A percentile compares a stretch with the other conserved stretches of the same genome.
phyloP scores from a whole-genome alignment of 2,329 filamentous ascomycete species.

The Arachnopeziza araneosa region DNA sequence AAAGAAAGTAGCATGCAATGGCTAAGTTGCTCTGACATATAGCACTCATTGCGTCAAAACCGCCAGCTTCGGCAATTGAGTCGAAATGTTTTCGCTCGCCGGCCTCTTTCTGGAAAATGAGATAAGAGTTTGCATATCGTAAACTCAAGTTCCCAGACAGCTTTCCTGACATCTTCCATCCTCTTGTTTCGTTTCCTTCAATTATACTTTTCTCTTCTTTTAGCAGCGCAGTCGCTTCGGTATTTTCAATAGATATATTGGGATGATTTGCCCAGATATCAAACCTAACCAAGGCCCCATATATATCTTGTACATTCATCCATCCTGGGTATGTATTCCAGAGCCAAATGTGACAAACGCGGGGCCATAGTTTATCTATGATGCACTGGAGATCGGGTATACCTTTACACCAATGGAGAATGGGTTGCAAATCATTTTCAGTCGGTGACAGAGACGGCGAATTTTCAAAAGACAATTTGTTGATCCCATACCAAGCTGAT shows the following conservation, averaged over 20 bases:
- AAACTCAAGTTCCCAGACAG: neutral
- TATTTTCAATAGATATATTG: neutral
- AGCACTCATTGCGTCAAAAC: neutral
- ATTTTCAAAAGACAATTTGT: neutral
- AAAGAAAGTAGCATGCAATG: neutral
- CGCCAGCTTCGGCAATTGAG: neutral
- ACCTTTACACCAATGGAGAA: neutral
- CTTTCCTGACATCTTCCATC: neutral
- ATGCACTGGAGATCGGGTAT: neutral
- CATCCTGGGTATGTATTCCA: neutral
- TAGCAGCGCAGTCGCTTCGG: neutral
- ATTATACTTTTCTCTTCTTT: neutral
- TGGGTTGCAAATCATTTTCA: neutral
- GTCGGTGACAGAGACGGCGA: neutral
- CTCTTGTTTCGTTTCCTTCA: neutral
- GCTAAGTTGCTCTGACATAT: neutral
- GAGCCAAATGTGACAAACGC: neutral
- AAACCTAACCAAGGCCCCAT: neutral
- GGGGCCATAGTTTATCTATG: neutral
- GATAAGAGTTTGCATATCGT: neutral
- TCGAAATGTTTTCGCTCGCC: neutral
- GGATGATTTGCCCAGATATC: constrained; percentile 1
- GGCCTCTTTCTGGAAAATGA: neutral
- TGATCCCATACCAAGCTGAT: neutral
- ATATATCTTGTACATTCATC: neutral